Evolutionary conservation across 2,329 filamentous ascomycete species (phyloP).

Genomic region (Aspergillus neoniger): DNA sequence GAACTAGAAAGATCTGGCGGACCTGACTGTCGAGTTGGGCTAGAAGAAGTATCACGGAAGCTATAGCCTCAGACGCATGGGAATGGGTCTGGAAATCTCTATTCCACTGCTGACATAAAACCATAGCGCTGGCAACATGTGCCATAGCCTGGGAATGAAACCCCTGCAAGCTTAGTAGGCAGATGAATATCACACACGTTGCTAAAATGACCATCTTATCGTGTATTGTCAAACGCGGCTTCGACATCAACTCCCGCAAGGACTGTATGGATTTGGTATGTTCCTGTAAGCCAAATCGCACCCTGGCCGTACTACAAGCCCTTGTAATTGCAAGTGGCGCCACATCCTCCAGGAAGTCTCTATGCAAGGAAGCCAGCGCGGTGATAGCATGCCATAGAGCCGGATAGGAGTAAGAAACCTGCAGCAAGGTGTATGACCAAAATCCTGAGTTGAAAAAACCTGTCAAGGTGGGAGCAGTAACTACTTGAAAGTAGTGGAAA

Average conservation of each 20-base stretch:
- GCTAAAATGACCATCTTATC: background rate
- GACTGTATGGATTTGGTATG: background rate
- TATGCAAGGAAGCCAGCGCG: constrained; percentile 6
- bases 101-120: constrained; percentile 1
- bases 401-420: constrained; percentile 1
- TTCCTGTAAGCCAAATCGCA: background rate
- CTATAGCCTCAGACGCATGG: background rate
- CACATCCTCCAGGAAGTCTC: background rate
- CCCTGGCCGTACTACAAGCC: background rate
- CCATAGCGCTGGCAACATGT: background rate
- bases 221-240: background rate
- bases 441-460: background rate
- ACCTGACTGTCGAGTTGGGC: constrained; percentile 4
- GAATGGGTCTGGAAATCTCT: background rate
- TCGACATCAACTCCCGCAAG: background rate
- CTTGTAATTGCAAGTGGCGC: background rate
- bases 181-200: constrained; percentile 3
- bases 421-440: background rate
- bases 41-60: background rate
- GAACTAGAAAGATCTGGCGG: background rate
- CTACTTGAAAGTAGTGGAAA: background rate
- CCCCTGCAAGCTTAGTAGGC: constrained; percentile 2
- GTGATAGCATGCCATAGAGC: constrained; percentile 6
- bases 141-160: background rate
- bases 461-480: background rate